Conservation (phyloP, 164 flowering plant genomes). For the Chloranthus sessilifolius region DNA sequence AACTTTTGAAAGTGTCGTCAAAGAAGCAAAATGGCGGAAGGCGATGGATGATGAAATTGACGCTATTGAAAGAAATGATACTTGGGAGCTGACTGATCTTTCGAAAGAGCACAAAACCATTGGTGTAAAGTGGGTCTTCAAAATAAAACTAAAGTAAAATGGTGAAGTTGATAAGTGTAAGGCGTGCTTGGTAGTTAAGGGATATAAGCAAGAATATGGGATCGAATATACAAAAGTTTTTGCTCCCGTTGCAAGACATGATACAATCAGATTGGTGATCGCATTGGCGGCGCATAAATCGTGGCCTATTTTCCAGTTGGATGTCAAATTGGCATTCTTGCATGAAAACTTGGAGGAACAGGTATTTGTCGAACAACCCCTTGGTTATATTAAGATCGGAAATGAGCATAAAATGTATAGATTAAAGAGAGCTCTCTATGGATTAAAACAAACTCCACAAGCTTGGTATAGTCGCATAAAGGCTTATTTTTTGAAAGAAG, state of each 20-base stretch:
- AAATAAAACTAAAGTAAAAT: slow-evolving; percentile 5
- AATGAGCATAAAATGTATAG: slow-evolving; percentile 9
- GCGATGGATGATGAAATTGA: slow-evolving; percentile 14
- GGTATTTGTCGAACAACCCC: slow-evolving; percentile 16
- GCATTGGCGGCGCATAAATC: too few species aligned
- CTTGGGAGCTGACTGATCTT: slow-evolving; percentile 6
- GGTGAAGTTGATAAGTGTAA: slow-evolving; percentile 5
- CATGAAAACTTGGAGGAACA: slow-evolving; percentile 19
- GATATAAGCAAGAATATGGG: slow-evolving; percentile 1
- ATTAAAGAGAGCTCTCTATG: slow-evolving; percentile 11
- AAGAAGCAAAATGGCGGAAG: slow-evolving; percentile 10
- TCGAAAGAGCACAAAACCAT: slow-evolving; percentile 2
- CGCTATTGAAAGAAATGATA: slow-evolving; percentile 11
- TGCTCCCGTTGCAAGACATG: slow-evolving; percentile 8
- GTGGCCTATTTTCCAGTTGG: slow-evolving; percentile 11
- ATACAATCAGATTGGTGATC: not conserved
- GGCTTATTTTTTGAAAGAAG: slow-evolving; percentile 4
- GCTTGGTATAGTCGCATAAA: slow-evolving; percentile 12
- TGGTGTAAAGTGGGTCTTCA: slow-evolving; percentile 13
- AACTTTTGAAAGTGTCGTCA: slow-evolving; percentile 2
- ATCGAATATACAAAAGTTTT: slow-evolving; percentile 1
- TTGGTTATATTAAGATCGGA: slow-evolving; percentile 5
- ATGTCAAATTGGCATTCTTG: slow-evolving; percentile 12
- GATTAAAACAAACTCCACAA: slow-evolving; percentile 11
- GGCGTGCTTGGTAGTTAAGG: slow-evolving; percentile 9